Evolutionary conservation across 2,329 filamentous ascomycete species (phyloP).

Genomic region (Fusarium haematococcum): DNA sequence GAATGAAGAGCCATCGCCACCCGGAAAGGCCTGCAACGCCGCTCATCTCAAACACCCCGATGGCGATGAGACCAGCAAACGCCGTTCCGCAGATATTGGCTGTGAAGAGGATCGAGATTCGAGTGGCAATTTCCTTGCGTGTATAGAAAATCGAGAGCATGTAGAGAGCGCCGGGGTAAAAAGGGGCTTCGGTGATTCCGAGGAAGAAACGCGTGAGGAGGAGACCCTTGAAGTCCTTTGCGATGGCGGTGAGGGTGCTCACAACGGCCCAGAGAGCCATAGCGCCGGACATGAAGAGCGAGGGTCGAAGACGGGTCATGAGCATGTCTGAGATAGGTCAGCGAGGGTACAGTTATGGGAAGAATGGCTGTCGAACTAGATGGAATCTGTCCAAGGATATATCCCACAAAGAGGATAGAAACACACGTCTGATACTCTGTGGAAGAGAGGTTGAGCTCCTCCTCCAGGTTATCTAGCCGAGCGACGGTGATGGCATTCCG

Average conservation of each 20-base stretch:
- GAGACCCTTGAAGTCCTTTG: slow-evolving; percentile 60
- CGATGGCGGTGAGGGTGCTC: slow-evolving; percentile 58
- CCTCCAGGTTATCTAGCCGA: slow-evolving; percentile 46
- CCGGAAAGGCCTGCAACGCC: slow-evolving; percentile 37
- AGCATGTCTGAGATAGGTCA: slow-evolving; percentile 48
- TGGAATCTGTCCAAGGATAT: slow-evolving; percentile 55
- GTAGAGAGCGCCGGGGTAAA: slow-evolving; percentile 49
- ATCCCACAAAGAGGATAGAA: slow-evolving; percentile 54
- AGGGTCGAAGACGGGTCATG: slow-evolving; percentile 52
- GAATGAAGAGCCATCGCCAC: slow-evolving; percentile 67
- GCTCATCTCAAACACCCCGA: slow-evolving; percentile 52
- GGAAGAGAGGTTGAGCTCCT: slow-evolving; percentile 40
- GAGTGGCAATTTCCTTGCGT: slow-evolving; percentile 56
- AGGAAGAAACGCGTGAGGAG: slow-evolving; percentile 58
- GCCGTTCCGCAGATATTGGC: slow-evolving; percentile 49
- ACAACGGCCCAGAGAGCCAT: slow-evolving; percentile 62
- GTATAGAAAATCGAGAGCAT: slow-evolving; percentile 66
- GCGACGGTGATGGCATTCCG: slow-evolving; percentile 61
- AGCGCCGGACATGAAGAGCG: slow-evolving; percentile 46
- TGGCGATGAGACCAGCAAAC: slow-evolving; percentile 58
- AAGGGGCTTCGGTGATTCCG: slow-evolving; percentile 54
- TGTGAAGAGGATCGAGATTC: slow-evolving; percentile 58
- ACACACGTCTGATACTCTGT: slow-evolving; percentile 45
- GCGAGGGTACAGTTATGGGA: background rate
- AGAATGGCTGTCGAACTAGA: slow-evolving; percentile 36